Percentiles rank a stretch among this genome's conserved stretches.
phyloP scores from a whole-genome alignment of 495 filamentous ascomycete genomes.

The Penicilliopsis zonata region DNA sequence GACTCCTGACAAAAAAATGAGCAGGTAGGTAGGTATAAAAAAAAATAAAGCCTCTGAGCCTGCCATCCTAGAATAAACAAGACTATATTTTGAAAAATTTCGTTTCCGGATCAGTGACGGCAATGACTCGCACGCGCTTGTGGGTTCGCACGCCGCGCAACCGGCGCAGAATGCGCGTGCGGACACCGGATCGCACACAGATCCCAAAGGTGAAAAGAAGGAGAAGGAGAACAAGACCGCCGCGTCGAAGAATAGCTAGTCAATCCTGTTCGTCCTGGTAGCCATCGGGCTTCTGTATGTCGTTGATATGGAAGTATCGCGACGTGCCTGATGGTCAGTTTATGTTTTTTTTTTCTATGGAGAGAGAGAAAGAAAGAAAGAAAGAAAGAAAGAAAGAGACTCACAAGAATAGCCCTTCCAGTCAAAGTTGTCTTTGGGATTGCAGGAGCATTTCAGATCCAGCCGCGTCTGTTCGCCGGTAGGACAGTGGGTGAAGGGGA shows the following conservation, averaged over 20 bases:
- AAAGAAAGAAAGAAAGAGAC: constrained; percentile 14
- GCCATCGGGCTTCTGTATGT: constrained; percentile 67
- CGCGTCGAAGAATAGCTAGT: constrained; percentile 14
- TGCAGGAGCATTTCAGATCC: constrained; percentile 83
- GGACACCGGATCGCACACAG: constrained; percentile 12
- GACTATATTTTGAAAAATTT: not conserved
- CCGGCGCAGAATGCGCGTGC: constrained; percentile 9
- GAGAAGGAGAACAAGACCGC: constrained; percentile 7
- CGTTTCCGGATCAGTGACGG: not conserved
- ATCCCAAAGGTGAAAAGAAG: constrained; percentile 10
- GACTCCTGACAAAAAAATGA: no score
- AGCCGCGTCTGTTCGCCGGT: constrained; percentile 68
- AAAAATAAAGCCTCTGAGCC: not conserved
- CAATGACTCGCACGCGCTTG: not conserved
- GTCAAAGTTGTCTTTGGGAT: constrained; percentile 94
- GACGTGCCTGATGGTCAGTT: constrained; percentile 67
- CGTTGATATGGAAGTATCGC: constrained; percentile 71
- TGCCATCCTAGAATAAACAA: no score
- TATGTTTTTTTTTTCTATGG: no score
- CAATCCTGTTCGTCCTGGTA: constrained; percentile 59
- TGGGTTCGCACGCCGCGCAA: constrained; percentile 6
- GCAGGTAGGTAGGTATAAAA: constrained; percentile 1
- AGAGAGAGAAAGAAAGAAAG: constrained; percentile 1
- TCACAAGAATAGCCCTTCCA: constrained; percentile 96
- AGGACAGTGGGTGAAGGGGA: constrained; percentile 97